Conservation (phyloP, 192 early-diverging fungal genomes). For the Coemansia sp. region DNA sequence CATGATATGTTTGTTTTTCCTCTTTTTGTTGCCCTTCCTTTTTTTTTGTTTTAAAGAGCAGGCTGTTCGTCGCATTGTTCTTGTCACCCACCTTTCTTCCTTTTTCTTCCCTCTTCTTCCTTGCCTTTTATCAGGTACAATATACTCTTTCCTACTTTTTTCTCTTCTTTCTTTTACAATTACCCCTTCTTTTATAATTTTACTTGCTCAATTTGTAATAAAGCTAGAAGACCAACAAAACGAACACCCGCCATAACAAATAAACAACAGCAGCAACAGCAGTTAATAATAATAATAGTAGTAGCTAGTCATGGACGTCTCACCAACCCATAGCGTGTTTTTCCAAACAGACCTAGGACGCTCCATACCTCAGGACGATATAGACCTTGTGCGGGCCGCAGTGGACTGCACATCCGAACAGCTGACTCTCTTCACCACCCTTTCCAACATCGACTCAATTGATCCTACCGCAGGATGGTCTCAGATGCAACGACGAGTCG, state of each 20-base stretch:
- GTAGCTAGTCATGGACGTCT: conserved; percentile 15
- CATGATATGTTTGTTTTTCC: background rate
- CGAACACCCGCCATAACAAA: no score
- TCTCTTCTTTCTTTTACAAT: background rate
- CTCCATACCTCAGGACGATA: conserved; percentile 19
- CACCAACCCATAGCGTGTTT: conserved; percentile 24
- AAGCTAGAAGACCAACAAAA: no score
- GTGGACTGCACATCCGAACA: conserved; percentile 23
- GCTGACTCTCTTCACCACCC: conserved; percentile 36
- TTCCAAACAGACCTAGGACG: conserved; percentile 15
- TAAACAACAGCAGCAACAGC: no score
- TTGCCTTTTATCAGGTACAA: background rate
- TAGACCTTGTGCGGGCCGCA: conserved; percentile 26
- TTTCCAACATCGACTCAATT: conserved; percentile 3
- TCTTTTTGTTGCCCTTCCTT: background rate
- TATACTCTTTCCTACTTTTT: background rate
- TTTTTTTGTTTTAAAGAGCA: no score
- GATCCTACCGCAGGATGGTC: conserved; percentile 27
- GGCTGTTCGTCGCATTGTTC: no score
- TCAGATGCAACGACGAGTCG: conserved; percentile 48
- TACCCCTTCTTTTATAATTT: background rate
- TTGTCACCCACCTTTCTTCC: no score
- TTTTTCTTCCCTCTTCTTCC: conserved; percentile 1
- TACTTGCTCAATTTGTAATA: no score
- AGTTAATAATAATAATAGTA: no score